Evolutionary conservation across 169 alveolate genomes (phyloP).

Genomic region (Plasmodium inui): DNA sequence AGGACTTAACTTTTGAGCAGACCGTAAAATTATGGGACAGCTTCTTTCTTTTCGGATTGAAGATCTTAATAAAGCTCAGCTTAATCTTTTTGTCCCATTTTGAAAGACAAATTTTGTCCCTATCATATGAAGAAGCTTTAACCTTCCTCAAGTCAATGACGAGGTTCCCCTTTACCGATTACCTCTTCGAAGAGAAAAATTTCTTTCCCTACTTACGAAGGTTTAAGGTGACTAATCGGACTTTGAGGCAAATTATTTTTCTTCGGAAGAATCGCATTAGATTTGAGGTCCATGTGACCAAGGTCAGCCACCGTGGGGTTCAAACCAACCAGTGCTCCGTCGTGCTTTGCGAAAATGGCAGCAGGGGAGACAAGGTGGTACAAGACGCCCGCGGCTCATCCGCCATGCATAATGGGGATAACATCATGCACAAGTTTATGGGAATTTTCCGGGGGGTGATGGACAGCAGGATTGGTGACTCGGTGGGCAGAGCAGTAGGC

Average conservation of each 20-base stretch:
- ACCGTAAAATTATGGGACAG: slow-evolving; percentile 56
- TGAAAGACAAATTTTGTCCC: slow-evolving; percentile 6
- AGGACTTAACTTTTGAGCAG: slow-evolving; percentile 45
- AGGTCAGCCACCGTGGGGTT: neutral
- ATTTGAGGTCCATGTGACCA: slow-evolving; percentile 12
- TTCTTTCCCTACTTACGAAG: slow-evolving; percentile 15
- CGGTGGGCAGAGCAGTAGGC: neutral
- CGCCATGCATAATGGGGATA: neutral
- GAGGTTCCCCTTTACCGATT: slow-evolving; percentile 22
- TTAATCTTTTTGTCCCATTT: slow-evolving; percentile 14
- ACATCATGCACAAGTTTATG: neutral
- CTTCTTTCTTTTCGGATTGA: slow-evolving; percentile 49
- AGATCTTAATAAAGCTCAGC: slow-evolving; percentile 45
- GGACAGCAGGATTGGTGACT: neutral
- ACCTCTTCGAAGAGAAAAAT: slow-evolving; percentile 35
- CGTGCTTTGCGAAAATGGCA: neutral
- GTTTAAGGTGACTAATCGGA: slow-evolving; percentile 41
- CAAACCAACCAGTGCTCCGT: neutral
- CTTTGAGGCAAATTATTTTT: slow-evolving; percentile 30
- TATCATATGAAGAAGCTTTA: slow-evolving; percentile 56
- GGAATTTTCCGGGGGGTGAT: neutral
- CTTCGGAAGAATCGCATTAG: slow-evolving; percentile 20
- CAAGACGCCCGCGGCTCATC: neutral
- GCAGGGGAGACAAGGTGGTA: neutral
- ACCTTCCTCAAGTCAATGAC: slow-evolving; percentile 35